phyloP scores from a whole-genome alignment of 345 rosid genomes.

The Capsella bursapastoris region DNA sequence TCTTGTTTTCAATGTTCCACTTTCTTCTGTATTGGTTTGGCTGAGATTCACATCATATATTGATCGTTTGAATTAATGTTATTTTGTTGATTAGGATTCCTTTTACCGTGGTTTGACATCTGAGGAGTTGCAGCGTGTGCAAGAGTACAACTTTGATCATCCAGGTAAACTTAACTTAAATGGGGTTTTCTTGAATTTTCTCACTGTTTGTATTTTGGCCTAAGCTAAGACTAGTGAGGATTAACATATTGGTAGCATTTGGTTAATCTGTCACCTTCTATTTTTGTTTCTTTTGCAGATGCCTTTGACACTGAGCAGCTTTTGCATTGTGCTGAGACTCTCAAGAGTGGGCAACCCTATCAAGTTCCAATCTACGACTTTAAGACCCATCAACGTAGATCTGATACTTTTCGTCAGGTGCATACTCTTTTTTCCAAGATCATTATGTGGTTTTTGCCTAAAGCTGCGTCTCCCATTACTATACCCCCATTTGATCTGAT shows the following conservation, averaged over 20 bases:
- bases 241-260: slow-evolving; percentile 8
- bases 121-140: slow-evolving; percentile 76
- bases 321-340: slow-evolving; percentile 76
- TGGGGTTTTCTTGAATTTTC: not conserved
- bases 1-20: slow-evolving; percentile 17
- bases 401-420: slow-evolving; percentile 90
- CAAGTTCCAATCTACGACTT: slow-evolving; percentile 95
- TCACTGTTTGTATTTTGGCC: not conserved
- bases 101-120: slow-evolving; percentile 92
- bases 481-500: not conserved
- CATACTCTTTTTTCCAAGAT: slow-evolving; percentile 8
- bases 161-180: slow-evolving; percentile 58
- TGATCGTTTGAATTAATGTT: not conserved
- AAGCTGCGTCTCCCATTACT: not conserved
- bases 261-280: slow-evolving; percentile 7
- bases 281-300: slow-evolving; percentile 53
- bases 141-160: slow-evolving; percentile 98
- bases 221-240: not conserved
- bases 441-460: slow-evolving; percentile 2
- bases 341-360: slow-evolving; percentile 71
- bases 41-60: slow-evolving; percentile 1
- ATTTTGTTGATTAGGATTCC: slow-evolving; percentile 62
- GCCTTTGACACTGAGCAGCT: slow-evolving; percentile 99
- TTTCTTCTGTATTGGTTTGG: not conserved
- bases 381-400: slow-evolving; percentile 77